Conservation (phyloP, 768 basidiomycete species). For the Amyloporia xantha region DNA sequence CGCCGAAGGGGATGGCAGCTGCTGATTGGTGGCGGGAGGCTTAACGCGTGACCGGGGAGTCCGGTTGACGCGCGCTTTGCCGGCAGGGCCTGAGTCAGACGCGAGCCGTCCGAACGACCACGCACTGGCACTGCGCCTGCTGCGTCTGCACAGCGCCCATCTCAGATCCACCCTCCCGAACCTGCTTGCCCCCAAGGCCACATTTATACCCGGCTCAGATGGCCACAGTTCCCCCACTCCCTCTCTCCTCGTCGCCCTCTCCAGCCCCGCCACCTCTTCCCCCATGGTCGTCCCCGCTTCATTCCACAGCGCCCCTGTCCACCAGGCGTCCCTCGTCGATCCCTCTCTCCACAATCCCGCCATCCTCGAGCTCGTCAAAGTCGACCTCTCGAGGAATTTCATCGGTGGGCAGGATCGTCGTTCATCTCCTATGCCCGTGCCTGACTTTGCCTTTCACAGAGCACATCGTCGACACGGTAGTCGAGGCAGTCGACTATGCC, state of each 20-base stretch:
- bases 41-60: too few relatives aligned
- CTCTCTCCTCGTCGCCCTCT: too few relatives aligned
- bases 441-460: conserved; percentile 35
- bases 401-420: conserved; percentile 44
- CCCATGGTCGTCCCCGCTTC: conserved; percentile 7
- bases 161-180: too few relatives aligned
- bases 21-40: too few relatives aligned
- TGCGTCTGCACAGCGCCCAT: conserved; percentile 9
- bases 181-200: too few relatives aligned
- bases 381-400: conserved; percentile 53
- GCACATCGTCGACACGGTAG: conserved; percentile 60
- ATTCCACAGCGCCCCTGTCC: conserved; percentile 25
- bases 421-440: not conserved
- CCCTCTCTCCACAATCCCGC: conserved; percentile 56
- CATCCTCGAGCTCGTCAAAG: conserved; percentile 60
- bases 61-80: too few relatives aligned
- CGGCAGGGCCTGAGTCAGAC: not conserved
- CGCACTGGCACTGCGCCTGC: conserved; percentile 3
- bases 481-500: conserved; percentile 71
- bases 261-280: conserved; percentile 7
- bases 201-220: too few relatives aligned
- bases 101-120: too few relatives aligned
- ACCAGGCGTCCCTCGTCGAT: conserved; percentile 54
- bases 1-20: too few relatives aligned
- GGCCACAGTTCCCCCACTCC: too few relatives aligned